Percentiles rank a stretch among this genome's conserved stretches.
Conservation (phyloP, 2,329 filamentous ascomycete genomes). For the Alternaria viburni region DNA sequence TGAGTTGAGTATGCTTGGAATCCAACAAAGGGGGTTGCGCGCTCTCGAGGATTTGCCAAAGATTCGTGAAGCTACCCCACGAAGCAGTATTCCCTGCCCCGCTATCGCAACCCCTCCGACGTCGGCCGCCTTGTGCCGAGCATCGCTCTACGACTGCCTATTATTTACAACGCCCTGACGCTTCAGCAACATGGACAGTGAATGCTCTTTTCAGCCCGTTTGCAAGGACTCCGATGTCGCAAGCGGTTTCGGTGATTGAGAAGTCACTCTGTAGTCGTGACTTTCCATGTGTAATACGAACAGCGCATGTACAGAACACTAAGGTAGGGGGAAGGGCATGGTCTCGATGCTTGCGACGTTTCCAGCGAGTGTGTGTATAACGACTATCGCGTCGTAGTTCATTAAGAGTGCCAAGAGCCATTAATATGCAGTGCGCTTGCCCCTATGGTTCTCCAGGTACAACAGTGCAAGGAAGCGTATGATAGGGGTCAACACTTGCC, state of each 20-base stretch:
- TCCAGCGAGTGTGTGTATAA: neutral
- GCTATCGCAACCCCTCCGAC: constrained; percentile 10
- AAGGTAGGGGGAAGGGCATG: neutral
- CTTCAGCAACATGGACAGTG: neutral
- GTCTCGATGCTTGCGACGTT: neutral
- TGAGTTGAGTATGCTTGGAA: neutral
- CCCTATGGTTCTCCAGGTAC: neutral
- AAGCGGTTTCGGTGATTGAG: neutral
- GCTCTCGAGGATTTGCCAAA: constrained; percentile 4
- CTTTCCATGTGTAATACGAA: neutral
- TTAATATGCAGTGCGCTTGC: neutral
- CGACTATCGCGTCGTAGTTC: neutral
- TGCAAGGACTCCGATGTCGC: neutral
- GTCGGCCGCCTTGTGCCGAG: constrained; percentile 4
- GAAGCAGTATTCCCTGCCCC: constrained; percentile 1
- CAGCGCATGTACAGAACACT: neutral
- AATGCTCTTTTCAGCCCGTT: neutral
- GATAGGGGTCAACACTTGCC: neutral
- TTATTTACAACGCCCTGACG: neutral
- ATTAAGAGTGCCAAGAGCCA: neutral
- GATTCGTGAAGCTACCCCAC: constrained; percentile 12
- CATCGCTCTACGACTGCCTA: neutral
- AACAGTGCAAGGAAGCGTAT: neutral
- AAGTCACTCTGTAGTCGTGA: neutral
- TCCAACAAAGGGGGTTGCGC: neutral